These are phyloP conservation scores for Mayamaea pseudoterrestris DNA, from an alignment of 108 stramenopile species.

Conservation along the genomic window DNA sequence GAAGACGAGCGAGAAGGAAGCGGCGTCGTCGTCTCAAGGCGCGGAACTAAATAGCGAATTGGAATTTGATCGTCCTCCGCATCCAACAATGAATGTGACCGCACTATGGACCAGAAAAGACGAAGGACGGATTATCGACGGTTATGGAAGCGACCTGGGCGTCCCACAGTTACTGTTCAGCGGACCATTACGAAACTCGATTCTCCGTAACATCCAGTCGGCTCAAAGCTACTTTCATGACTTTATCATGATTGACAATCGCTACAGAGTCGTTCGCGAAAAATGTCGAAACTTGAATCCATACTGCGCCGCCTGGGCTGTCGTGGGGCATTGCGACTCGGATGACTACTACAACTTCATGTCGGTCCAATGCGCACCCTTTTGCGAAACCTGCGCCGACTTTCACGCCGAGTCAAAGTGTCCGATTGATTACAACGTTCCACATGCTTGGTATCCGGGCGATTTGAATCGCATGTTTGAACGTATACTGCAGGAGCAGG, in stretches of 20 bases:
- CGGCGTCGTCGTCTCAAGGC: no score
- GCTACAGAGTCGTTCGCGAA: slow-evolving; percentile 10
- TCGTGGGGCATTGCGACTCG: slow-evolving; percentile 27
- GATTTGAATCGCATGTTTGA: slow-evolving; percentile 40
- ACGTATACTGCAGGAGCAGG: slow-evolving; percentile 16
- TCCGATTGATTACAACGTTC: slow-evolving; percentile 15
- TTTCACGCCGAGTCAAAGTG: slow-evolving; percentile 24
- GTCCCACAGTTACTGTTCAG: no score
- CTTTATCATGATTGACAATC: slow-evolving; percentile 5
- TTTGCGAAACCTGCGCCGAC: slow-evolving; percentile 32
- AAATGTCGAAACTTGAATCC: slow-evolving; percentile 21
- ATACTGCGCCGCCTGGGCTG: slow-evolving; percentile 9
- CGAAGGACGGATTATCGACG: no score
- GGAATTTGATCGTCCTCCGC: no score
- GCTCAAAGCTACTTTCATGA: slow-evolving; percentile 1
- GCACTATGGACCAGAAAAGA: no score
- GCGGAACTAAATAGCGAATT: no score
- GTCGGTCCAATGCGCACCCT: slow-evolving; percentile 35
- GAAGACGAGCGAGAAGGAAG: no score
- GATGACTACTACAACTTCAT: no score
- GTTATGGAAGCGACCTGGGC: no score
- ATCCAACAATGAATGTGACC: no score
- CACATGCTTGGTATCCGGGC: slow-evolving; percentile 23
- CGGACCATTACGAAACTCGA: no score
- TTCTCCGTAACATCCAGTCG: neutral